Evolutionary conservation across 352 stramenopile genomes (phyloP).

Genomic region (Phytopythium chamaehyphon): DNA sequence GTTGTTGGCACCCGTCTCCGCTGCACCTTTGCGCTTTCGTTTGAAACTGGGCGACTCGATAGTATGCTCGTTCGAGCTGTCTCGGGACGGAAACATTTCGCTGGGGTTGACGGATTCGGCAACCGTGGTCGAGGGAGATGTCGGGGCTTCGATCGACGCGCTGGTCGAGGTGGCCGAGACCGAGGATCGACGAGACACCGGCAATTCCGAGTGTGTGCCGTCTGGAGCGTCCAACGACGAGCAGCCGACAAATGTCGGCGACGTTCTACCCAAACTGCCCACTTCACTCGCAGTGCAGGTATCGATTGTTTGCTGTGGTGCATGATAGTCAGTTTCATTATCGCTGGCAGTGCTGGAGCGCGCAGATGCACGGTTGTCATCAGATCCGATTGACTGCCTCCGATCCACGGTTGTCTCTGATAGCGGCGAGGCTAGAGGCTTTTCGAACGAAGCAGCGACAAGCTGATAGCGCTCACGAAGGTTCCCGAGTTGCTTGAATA

Average conservation of each 20-base stretch:
- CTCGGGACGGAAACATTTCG: constrained; percentile 6
- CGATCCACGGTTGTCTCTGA: background rate
- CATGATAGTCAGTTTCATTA: too few species aligned
- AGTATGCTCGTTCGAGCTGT: constrained; percentile 5
- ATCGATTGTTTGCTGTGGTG: too few species aligned
- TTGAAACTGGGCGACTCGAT: background rate
- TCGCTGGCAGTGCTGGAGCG: too few species aligned
- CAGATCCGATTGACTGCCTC: background rate
- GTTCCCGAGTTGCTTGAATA: constrained; percentile 39
- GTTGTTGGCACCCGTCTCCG: constrained; percentile 8
- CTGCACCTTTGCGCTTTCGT: background rate
- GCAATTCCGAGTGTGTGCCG: too few species aligned
- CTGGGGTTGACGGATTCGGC: constrained; percentile 7
- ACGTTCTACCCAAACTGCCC: too few species aligned
- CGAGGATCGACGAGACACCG: constrained; percentile 6
- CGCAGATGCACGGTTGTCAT: too few species aligned
- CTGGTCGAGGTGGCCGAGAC: constrained; percentile 8
- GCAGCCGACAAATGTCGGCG: too few species aligned
- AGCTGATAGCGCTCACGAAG: constrained; percentile 35
- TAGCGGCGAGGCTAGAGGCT: background rate
- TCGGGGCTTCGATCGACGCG: constrained; percentile 9
- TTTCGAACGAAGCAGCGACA: constrained; percentile 23
- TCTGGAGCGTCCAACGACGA: too few species aligned
- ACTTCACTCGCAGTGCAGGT: too few species aligned
- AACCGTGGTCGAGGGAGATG: background rate